Base-by-base conservation (phyloP, 148 eudicot species). In the Silene uniflora region DNA sequence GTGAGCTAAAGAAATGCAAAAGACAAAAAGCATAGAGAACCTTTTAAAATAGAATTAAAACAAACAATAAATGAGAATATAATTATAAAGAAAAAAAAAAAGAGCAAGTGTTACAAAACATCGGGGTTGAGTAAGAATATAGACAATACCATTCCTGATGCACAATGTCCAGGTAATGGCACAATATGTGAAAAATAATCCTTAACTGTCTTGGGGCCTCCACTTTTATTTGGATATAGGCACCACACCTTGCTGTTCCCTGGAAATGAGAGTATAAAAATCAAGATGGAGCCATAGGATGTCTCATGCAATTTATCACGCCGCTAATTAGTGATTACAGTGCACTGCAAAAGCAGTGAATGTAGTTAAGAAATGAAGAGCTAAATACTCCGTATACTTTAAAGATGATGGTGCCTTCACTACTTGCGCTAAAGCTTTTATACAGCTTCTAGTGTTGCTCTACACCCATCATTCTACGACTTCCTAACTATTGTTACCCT, bases 191-290 rank as follows among this genome's bases (percentile, higher is more conserved):
- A 62, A 62, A 90, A 86, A 74, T 78, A 85, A 76, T 92, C 94
- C 62, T 81, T 79, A 75, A 91, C 87, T 17, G 95, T 88, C 81
- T 88, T 84, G 66, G 87, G 85, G 58, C 72, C 85, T 78, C 90
- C 89, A 78, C 84, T 74, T 87, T 91, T 93, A 77, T 71, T 93
- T 49, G 98, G 98, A 80, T 93, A 93, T 72, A 93, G 88, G 78
- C 94, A 93, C 90, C 88, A 91, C 61, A 91, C 93, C 39, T 86
- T 93, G 79, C 75, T 76, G 72, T 86, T 88, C 70, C 98, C 98
- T 93, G 88, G 55, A 88, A 81, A 70, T 9, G 12, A 60, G 49
- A 72, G 75, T 16, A 62, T 21, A 44, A 23, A 54, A 54, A 16
- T 14, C 61, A 78, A 63, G 47, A 75, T 6, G 29, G 17, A 18